Percentiles rank a stretch among this genome's conserved stretches.
These are phyloP conservation scores for Sordaria brevicollis DNA, from an alignment of 495 filamentous ascomycete species.

Conservation along the genomic window DNA sequence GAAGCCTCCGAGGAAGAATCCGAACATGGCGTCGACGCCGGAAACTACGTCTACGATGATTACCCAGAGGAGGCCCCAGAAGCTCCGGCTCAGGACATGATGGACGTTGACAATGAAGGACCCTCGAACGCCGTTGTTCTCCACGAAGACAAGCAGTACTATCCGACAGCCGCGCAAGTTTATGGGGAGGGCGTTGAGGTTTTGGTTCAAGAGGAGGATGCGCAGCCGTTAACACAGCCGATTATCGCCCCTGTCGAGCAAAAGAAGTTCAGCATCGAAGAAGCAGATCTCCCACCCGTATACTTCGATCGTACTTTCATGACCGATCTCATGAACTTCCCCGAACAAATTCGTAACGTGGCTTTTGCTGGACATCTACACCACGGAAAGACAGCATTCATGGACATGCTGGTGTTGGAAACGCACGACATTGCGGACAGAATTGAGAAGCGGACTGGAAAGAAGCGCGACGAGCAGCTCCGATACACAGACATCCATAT, in stretches of 20 bases:
- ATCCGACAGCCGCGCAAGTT: constrained; percentile 88
- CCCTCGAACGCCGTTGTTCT: constrained; percentile 93
- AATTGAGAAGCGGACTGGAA: constrained; percentile 68
- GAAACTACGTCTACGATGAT: constrained; percentile 74
- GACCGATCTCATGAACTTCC: constrained; percentile 92
- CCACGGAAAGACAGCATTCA: constrained; percentile 94
- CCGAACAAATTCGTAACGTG: constrained; percentile 86
- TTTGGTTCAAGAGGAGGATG: constrained; percentile 93
- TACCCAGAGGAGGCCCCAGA: constrained; percentile 53
- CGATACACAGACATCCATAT: constrained; percentile 89
- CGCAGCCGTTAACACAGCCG: constrained; percentile 81
- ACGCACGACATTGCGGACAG: constrained; percentile 78
- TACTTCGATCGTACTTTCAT: constrained; percentile 78
- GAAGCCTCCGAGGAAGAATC: constrained; percentile 83
- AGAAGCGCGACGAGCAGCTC: constrained; percentile 78
- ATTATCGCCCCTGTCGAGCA: constrained; percentile 88
- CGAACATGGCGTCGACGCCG: constrained; percentile 58
- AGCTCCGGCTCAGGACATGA: constrained; percentile 66
- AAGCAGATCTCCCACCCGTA: constrained; percentile 81
- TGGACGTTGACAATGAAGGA: constrained; percentile 91
- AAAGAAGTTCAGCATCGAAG: constrained; percentile 92
- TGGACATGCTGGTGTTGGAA: constrained; percentile 96
- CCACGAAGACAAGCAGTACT: constrained; percentile 99
- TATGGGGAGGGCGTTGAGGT: constrained; percentile 93
- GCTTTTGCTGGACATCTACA: constrained; percentile 88